These are phyloP conservation scores for Populus simonii DNA, from an alignment of 345 rosid genomes.

Conservation along the genomic window DNA sequence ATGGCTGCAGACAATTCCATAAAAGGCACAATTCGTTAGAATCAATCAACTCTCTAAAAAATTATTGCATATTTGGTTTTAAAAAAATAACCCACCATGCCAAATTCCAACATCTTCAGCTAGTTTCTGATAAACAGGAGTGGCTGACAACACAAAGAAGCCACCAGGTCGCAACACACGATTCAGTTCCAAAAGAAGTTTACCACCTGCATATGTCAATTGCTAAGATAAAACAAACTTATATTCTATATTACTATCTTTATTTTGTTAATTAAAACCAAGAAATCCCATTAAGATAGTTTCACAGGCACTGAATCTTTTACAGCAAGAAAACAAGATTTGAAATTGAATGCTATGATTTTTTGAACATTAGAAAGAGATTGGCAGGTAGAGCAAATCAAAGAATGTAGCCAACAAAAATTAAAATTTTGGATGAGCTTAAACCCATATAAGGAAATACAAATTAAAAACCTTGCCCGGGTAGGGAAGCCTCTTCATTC, in stretches of 20 bases:
- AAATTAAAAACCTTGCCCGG: constrained; percentile 70
- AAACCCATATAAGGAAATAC: not conserved
- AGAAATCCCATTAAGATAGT: not conserved
- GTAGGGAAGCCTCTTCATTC: constrained; percentile 87
- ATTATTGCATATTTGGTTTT: not conserved
- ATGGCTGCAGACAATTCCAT: constrained; percentile 57
- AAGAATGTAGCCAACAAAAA: not conserved
- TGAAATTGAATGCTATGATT: no score
- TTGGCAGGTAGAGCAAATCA: not conserved
- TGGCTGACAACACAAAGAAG: constrained; percentile 94
- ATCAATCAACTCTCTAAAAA: constrained; percentile 15
- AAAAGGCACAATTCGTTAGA: constrained; percentile 18
- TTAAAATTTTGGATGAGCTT: not conserved
- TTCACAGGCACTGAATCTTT: not conserved
- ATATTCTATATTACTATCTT: not conserved
- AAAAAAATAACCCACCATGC: constrained; percentile 50
- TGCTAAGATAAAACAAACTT: not conserved
- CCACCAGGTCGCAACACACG: constrained; percentile 87
- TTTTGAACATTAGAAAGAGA: not conserved
- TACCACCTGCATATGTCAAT: constrained; percentile 54
- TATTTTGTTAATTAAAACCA: not conserved
- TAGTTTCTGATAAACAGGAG: constrained; percentile 85
- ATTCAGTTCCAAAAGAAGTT: constrained; percentile 86
- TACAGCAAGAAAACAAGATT: no score
- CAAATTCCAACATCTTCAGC: constrained; percentile 81